Percentiles rank a stretch among this genome's conserved stretches.
Evolutionary conservation across 192 early-diverging fungal species (phyloP).

Genomic region (Dissophora globulifera): DNA sequence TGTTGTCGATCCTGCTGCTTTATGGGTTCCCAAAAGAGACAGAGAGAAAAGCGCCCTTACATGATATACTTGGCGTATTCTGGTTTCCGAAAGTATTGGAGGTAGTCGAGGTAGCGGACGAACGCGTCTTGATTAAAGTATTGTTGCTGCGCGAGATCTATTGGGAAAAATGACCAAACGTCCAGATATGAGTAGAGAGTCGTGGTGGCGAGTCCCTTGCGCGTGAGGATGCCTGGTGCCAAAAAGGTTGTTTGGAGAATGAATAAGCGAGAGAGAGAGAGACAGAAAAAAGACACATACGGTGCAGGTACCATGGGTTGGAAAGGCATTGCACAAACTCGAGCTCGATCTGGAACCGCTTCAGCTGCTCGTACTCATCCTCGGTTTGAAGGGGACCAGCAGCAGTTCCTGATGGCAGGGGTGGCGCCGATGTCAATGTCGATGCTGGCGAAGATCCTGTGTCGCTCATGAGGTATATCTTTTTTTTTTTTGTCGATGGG

Average conservation of each 20-base stretch:
- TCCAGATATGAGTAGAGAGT: too few relatives aligned
- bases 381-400: constrained; percentile 33
- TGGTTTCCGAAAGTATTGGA: constrained; percentile 89
- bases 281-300: constrained; percentile 60
- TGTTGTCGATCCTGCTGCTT: too few relatives aligned
- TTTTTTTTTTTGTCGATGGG: too few relatives aligned
- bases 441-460: constrained; percentile 2
- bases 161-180: background rate
- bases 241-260: too few relatives aligned
- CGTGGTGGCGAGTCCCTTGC: too few relatives aligned
- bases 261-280: too few relatives aligned
- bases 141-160: constrained; percentile 87
- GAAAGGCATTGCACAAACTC: constrained; percentile 96
- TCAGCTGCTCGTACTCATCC: constrained; percentile 55
- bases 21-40: too few relatives aligned
- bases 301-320: constrained; percentile 94
- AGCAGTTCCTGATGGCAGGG: background rate
- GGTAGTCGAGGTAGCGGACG: constrained; percentile 90
- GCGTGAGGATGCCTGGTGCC: too few relatives aligned
- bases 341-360: constrained; percentile 89
- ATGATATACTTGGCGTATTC: constrained; percentile 92
- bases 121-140: constrained; percentile 88
- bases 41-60: too few relatives aligned
- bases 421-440: background rate
- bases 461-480: constrained; percentile 23